These are phyloP conservation scores for Chlorella sp. DNA, from an alignment of 139 green algal genomes.

Conservation along the genomic window DNA sequence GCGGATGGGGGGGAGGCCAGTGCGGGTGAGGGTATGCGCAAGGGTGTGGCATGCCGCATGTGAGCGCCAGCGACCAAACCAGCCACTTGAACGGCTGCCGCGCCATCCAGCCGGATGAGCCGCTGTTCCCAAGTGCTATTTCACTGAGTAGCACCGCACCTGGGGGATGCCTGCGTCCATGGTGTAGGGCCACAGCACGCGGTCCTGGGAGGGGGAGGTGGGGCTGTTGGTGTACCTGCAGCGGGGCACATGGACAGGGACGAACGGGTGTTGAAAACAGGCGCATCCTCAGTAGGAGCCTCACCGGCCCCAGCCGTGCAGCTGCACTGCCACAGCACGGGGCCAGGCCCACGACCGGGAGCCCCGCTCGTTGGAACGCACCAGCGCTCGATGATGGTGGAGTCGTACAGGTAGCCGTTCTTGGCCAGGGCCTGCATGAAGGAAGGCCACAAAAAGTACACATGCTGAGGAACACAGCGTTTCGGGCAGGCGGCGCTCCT, in stretches of 20 bases:
- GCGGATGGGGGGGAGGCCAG: not conserved
- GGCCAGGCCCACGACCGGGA: too few species aligned
- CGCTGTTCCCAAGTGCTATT: too few species aligned
- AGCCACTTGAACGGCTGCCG: too few species aligned
- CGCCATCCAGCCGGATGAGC: too few species aligned
- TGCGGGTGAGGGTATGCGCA: not conserved
- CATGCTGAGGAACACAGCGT: not conserved
- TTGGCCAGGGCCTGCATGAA: not conserved
- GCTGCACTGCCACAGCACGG: too few species aligned
- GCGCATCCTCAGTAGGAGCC: too few species aligned
- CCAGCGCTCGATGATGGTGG: constrained; percentile 27
- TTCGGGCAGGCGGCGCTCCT: not conserved
- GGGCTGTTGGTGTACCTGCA: constrained; percentile 7
- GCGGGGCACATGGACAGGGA: too few species aligned
- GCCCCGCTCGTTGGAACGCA: too few species aligned
- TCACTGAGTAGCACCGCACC: not conserved
- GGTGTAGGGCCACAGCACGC: constrained; percentile 37
- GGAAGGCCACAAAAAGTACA: not conserved
- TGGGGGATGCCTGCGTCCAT: constrained; percentile 37
- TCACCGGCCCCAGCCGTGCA: too few species aligned
- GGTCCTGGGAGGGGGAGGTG: constrained; percentile 21
- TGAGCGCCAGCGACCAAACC: too few species aligned
- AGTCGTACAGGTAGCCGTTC: constrained; percentile 38
- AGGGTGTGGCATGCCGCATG: not conserved
- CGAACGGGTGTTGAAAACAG: too few species aligned